phyloP scores from a whole-genome alignment of 352 stramenopile genomes.

The Phytophthora hibernalis region DNA sequence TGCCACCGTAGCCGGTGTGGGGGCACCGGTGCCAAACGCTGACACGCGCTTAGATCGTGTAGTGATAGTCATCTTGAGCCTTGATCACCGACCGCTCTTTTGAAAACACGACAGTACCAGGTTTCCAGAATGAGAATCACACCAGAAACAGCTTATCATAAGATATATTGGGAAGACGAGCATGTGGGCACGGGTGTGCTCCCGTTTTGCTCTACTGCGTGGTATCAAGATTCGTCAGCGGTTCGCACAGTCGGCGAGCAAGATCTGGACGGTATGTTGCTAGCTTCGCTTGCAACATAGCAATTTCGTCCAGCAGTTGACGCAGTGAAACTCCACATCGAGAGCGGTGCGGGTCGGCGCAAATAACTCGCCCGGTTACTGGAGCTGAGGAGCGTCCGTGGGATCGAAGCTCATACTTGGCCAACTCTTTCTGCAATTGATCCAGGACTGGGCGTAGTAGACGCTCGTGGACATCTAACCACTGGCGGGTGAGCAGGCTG shows the following conservation, averaged over 20 bases:
- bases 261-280: slow-evolving; percentile 64
- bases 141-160: slow-evolving; percentile 23
- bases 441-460: slow-evolving; percentile 42
- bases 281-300: slow-evolving; percentile 51
- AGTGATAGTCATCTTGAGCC: slow-evolving; percentile 71
- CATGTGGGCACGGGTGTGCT: not conserved
- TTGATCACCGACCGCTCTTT: not conserved
- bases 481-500: slow-evolving; percentile 77
- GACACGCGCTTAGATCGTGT: slow-evolving; percentile 81
- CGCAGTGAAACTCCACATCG: slow-evolving; percentile 53
- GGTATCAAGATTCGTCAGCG: slow-evolving; percentile 42
- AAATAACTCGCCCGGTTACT: slow-evolving; percentile 49
- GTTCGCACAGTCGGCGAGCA: slow-evolving; percentile 53
- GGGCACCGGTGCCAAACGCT: slow-evolving; percentile 46
- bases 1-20: slow-evolving; percentile 65
- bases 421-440: slow-evolving; percentile 59
- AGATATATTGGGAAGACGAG: slow-evolving; percentile 25
- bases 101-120: not conserved
- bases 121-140: slow-evolving; percentile 16
- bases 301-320: slow-evolving; percentile 54
- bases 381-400: slow-evolving; percentile 36
- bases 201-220: slow-evolving; percentile 15
- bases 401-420: slow-evolving; percentile 67
- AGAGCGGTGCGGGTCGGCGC: slow-evolving; percentile 60
- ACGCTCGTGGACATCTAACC: slow-evolving; percentile 64